These are phyloP conservation scores for Leccinum angustisporum DNA, from an alignment of 1,284 basidiomycete species.

Conservation along the genomic window DNA sequence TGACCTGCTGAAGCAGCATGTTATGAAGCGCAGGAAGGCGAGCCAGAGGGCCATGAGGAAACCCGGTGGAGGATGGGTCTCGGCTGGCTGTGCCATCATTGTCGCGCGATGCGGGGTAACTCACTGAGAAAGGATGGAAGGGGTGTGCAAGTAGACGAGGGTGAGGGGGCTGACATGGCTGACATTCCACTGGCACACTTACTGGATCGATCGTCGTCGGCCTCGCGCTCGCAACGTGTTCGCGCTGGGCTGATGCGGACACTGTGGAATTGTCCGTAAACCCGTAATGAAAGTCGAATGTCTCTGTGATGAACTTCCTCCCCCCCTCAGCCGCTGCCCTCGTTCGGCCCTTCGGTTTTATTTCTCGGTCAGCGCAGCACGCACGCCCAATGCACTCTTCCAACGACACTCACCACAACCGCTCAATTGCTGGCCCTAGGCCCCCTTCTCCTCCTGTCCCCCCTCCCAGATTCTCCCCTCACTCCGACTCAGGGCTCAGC, in stretches of 20 bases:
- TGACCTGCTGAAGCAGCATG: slow-evolving; percentile 12
- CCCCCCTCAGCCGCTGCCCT: not conserved
- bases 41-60: slow-evolving; percentile 20
- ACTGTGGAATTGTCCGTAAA: not conserved
- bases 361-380: slow-evolving; percentile 16
- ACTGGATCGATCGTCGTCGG: slow-evolving; percentile 12
- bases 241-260: slow-evolving; percentile 3
- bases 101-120: slow-evolving; percentile 2
- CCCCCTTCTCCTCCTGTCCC: slow-evolving; percentile 5
- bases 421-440: not conserved
- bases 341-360: slow-evolving; percentile 6
- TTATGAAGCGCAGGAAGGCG: slow-evolving; percentile 13
- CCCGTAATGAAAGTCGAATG: not conserved
- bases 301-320: not conserved
- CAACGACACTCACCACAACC: slow-evolving; percentile 6
- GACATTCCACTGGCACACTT: not conserved
- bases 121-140: not conserved
- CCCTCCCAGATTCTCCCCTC: slow-evolving; percentile 14
- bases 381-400: slow-evolving; percentile 26
- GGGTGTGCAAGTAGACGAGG: not conserved
- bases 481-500: slow-evolving; percentile 33
- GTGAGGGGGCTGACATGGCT: slow-evolving; percentile 1
- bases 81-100: slow-evolving; percentile 7
- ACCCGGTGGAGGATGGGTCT: slow-evolving; percentile 1
- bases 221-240: slow-evolving; percentile 17